These are phyloP conservation scores for Vitis rotundifolia DNA, from an alignment of 164 flowering plant species.

Conservation along the genomic window DNA sequence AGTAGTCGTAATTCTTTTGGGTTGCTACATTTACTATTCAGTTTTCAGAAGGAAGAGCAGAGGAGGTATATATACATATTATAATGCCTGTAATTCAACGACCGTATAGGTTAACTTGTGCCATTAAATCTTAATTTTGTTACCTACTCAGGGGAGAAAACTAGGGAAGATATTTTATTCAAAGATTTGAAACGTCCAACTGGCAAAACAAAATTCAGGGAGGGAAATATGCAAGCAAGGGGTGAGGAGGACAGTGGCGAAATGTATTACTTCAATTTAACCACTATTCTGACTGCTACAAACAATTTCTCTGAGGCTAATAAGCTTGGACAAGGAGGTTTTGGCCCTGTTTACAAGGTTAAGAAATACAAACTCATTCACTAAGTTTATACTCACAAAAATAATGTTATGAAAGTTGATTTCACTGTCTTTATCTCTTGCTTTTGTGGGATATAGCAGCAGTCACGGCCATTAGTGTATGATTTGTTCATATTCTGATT, in stretches of 20 bases:
- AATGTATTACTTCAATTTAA: constrained; percentile 14
- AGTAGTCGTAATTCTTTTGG: constrained; percentile 4
- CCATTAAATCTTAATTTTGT: neutral
- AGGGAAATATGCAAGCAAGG: neutral
- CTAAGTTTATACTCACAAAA: too few relatives aligned
- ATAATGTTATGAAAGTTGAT: too few relatives aligned
- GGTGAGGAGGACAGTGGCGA: constrained; percentile 10
- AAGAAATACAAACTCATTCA: neutral
- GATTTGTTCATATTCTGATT: neutral
- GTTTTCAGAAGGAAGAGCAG: constrained; percentile 1
- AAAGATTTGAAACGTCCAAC: neutral
- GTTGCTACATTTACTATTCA: neutral
- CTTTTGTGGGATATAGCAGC: too few relatives aligned
- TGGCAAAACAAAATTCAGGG: neutral
- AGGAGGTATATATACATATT: constrained; percentile 5
- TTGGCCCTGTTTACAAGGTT: constrained; percentile 52
- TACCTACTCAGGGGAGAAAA: neutral
- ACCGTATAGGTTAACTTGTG: neutral
- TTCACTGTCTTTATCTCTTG: too few relatives aligned
- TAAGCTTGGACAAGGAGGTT: constrained; percentile 41
- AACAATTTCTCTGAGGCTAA: constrained; percentile 25
- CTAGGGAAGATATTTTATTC: constrained; percentile 7
- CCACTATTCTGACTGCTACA: constrained; percentile 24
- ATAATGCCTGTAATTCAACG: neutral
- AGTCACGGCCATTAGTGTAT: too few relatives aligned